Base-by-base conservation (phyloP, 2,329 filamentous ascomycete species). In the Claviceps sp. region DNA sequence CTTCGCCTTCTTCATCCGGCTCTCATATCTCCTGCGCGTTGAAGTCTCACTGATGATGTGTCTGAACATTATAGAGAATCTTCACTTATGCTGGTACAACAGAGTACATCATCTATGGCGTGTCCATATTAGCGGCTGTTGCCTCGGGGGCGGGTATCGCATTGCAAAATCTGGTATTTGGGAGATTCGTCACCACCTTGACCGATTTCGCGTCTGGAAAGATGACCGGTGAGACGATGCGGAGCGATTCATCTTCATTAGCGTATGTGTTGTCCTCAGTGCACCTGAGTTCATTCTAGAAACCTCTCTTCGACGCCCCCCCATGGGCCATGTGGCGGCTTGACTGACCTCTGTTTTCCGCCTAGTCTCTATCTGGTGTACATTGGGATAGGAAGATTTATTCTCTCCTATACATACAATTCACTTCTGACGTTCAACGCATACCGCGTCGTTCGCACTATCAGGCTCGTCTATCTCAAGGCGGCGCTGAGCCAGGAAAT, bases 311-410 rank as follows among this genome's bases (percentile, higher is more conserved):
- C 29, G 29, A 11, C 29, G 29, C 29, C 29, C 3, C 29, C 9
- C n/a, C n/a, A n/a, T n/a, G n/a, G n/a, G n/a, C n/a, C 29, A 2
- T 34, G 29, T 11, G 4, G 9, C 29, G 1, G 29, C 29, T 34
- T 34, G 29, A 34, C 29, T 34, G 29, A 34, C 29, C 29, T 11
- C 29, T 34, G 29, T 34, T 34, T 57, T 54, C 13, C 54, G 59
- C 22, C 9, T 57, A 75, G 73, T 0, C 63, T 82, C 5, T 80
- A 75, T 59, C 79, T 81, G 56, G 67, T 81, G 26, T 81, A 80
- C 54, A 66, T 82, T 13, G 79, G 79, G 57, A 65, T 80, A 49
- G 77, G 63, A 0, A 72, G 76, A 45, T 76, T 80, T 53, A 59
- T 65, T 22, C 62, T 77, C 16, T 68, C 72, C 13, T 81, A 80